Percentiles rank a stretch among this genome's conserved stretches.
These are phyloP conservation scores for Hygrocybe punicea DNA, from an alignment of 768 basidiomycete genomes.

Conservation along the genomic window DNA sequence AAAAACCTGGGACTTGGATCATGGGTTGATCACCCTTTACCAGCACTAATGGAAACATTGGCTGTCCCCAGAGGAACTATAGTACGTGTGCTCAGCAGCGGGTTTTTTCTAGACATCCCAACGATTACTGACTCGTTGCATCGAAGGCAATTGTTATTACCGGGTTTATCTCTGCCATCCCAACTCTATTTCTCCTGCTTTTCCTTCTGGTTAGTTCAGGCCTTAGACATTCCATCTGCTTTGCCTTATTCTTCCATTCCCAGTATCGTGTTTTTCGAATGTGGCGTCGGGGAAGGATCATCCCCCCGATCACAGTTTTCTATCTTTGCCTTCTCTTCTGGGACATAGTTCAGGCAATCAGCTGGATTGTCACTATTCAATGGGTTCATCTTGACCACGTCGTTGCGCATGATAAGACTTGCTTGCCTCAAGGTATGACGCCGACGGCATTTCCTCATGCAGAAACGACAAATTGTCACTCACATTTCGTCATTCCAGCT, in stretches of 20 bases:
- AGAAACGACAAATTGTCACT: no score
- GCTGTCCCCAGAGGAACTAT: no score
- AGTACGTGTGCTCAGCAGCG: no score
- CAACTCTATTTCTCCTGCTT: neutral
- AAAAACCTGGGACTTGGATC: no score
- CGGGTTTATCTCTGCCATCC: neutral
- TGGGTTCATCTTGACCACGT: neutral
- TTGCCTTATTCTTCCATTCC: neutral
- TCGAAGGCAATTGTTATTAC: neutral
- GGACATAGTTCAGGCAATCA: neutral
- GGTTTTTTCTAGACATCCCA: no score
- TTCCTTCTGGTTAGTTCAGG: neutral
- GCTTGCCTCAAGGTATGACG: neutral
- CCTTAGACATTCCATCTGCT: neutral
- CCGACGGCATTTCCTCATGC: no score
- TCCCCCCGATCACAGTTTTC: neutral
- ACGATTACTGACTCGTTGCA: no score
- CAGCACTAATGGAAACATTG: no score
- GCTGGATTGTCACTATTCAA: neutral
- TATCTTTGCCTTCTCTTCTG: neutral
- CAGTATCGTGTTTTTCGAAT: neutral
- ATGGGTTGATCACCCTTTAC: no score
- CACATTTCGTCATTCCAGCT: neutral
- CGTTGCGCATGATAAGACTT: neutral
- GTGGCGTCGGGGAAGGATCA: neutral